Evolutionary conservation across 202 grass and related monocot species (phyloP).

Genomic region (Hordeum pubiflorum): DNA sequence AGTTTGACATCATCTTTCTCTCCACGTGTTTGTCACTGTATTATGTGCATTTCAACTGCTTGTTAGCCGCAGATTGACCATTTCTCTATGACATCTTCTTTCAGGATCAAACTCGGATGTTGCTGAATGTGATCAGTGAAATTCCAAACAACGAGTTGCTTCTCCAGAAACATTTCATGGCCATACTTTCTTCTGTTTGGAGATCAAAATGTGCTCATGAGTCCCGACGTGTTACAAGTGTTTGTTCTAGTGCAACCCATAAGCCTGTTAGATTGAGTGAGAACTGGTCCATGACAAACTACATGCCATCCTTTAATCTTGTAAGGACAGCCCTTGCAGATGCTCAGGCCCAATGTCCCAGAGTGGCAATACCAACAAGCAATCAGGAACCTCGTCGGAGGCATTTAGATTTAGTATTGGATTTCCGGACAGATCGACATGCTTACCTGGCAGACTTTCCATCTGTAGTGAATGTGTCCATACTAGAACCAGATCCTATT

Average conservation of each 20-base stretch:
- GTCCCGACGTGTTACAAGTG: constrained; percentile 8
- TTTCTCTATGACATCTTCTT: constrained; percentile 30
- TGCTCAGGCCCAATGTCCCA: constrained; percentile 37
- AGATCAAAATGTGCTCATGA: constrained; percentile 57
- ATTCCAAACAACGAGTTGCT: constrained; percentile 83
- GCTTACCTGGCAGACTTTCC: constrained; percentile 49
- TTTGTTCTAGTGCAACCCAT: constrained; percentile 24
- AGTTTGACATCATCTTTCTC: background rate
- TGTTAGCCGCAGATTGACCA: constrained; percentile 14
- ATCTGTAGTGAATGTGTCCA: constrained; percentile 51
- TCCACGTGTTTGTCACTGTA: background rate
- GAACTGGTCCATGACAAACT: constrained; percentile 39
- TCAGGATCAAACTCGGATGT: constrained; percentile 85
- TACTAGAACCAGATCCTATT: constrained; percentile 43
- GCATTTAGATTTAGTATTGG: constrained; percentile 64
- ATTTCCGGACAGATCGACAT: constrained; percentile 42
- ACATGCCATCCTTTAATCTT: constrained; percentile 43
- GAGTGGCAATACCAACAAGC: constrained; percentile 26
- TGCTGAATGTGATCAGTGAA: constrained; percentile 80
- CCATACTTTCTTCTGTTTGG: constrained; percentile 93
- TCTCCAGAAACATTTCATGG: constrained; percentile 90
- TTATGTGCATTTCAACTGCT: background rate
- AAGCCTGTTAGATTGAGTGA: constrained; percentile 29
- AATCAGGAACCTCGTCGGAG: constrained; percentile 28
- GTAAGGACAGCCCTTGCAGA: constrained; percentile 63